Conservation (phyloP, 176 grass and related monocot species). For the Stipa capillata region DNA sequence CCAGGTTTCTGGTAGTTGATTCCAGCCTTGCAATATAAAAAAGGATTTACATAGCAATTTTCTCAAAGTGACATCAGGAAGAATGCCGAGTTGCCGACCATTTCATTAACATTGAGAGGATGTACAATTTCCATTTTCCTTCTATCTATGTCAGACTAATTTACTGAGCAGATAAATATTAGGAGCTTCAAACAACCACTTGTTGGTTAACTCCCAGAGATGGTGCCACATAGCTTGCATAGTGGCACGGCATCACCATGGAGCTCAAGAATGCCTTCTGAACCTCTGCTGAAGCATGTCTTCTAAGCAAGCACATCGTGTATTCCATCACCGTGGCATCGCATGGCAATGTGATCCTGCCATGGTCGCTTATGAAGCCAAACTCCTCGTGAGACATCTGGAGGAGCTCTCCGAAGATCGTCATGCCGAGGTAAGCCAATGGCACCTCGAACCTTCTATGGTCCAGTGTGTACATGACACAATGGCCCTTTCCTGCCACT, state of each 20-base stretch:
- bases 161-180: not conserved
- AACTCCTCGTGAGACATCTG: constrained; percentile 34
- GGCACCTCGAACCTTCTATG: constrained; percentile 49
- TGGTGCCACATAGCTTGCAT: not conserved
- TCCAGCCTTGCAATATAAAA: not conserved
- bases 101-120: not conserved
- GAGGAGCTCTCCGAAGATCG: constrained; percentile 34
- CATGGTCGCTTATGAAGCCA: not conserved
- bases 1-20: not conserved
- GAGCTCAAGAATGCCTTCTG: constrained; percentile 31
- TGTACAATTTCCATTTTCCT: not conserved
- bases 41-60: not conserved
- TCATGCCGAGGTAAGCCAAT: constrained; percentile 21
- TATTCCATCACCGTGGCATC: constrained; percentile 34
- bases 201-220: not conserved
- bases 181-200: constrained; percentile 23
- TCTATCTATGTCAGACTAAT: not conserved
- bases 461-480: constrained; percentile 34
- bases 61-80: not conserved
- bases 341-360: constrained; percentile 34
- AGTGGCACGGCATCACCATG: constrained; percentile 2
- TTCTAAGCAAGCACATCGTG: constrained; percentile 27
- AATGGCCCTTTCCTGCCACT: constrained; percentile 28
- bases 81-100: not conserved
- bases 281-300: constrained; percentile 25